A percentile compares a stretch with the other conserved stretches of the same genome.
phyloP scores from a whole-genome alignment of 176 grass and related monocot species.

The Oryza glaberrima region DNA sequence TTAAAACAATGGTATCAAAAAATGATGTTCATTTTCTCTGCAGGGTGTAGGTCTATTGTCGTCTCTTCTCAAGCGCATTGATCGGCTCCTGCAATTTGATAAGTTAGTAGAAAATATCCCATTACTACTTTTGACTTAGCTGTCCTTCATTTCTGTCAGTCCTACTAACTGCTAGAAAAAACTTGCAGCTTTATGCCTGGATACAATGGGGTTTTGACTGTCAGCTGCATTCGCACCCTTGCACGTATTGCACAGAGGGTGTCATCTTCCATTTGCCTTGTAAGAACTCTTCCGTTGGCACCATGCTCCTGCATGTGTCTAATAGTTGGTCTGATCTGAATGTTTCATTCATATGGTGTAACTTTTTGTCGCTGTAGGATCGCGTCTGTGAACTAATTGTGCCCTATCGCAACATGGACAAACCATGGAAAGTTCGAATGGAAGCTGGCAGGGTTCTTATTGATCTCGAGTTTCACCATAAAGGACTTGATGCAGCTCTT shows the following conservation, averaged over 20 bases:
- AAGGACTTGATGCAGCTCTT: constrained; percentile 80
- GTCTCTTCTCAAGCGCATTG: constrained; percentile 90
- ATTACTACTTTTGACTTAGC: constrained; percentile 20
- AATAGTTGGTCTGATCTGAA: constrained; percentile 18
- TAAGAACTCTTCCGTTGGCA: constrained; percentile 44
- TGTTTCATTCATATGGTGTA: constrained; percentile 14
- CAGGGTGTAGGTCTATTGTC: constrained; percentile 72
- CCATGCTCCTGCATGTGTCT: neutral
- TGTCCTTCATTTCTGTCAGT: constrained; percentile 19
- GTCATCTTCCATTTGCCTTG: constrained; percentile 68
- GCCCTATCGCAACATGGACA: constrained; percentile 74
- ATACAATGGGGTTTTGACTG: constrained; percentile 93
- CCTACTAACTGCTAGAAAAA: constrained; percentile 41
- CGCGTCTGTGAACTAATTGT: constrained; percentile 77
- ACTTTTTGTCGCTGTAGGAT: constrained; percentile 56
- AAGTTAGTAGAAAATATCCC: constrained; percentile 50
- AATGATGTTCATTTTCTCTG: constrained; percentile 24
- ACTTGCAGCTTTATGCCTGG: constrained; percentile 86
- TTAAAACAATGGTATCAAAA: neutral
- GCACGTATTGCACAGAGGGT: constrained; percentile 87
- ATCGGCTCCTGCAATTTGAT: constrained; percentile 90
- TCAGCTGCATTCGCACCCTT: constrained; percentile 94
- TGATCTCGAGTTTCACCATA: constrained; percentile 83
- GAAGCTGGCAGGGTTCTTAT: constrained; percentile 94
- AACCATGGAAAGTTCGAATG: constrained; percentile 87